Percentiles rank a stretch among this genome's conserved stretches.
Evolutionary conservation across 768 basidiomycete genomes (phyloP).

Genomic region (Lyophyllum shimeji): DNA sequence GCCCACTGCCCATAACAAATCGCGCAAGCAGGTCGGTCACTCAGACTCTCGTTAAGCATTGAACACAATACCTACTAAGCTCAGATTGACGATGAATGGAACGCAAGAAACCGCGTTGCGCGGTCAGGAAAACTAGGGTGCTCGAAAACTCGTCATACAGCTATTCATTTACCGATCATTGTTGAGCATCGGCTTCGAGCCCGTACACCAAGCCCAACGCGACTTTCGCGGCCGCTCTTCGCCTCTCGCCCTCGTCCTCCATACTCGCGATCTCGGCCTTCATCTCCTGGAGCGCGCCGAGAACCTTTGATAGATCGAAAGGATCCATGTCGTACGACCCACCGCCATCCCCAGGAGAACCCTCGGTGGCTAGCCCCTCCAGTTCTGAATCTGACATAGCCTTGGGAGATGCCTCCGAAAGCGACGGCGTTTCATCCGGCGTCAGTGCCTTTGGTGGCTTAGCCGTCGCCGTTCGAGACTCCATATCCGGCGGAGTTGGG

Average conservation of each 20-base stretch:
- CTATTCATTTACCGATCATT: neutral
- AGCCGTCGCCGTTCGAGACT: neutral
- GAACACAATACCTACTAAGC: too few species aligned
- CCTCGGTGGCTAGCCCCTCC: neutral
- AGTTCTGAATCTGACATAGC: slow-evolving; percentile 4
- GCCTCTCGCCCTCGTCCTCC: slow-evolving; percentile 57
- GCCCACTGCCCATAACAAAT: too few species aligned
- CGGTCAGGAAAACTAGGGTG: too few species aligned
- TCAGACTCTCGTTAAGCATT: too few species aligned
- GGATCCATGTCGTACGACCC: slow-evolving; percentile 35
- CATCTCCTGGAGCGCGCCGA: slow-evolving; percentile 64
- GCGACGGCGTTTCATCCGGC: neutral
- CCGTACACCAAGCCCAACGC: slow-evolving; percentile 76
- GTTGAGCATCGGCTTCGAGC: slow-evolving; percentile 33
- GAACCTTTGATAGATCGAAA: slow-evolving; percentile 64
- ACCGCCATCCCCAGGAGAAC: neutral
- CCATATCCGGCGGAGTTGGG: neutral
- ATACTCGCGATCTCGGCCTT: slow-evolving; percentile 75
- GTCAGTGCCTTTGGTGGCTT: neutral
- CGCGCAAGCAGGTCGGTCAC: neutral
- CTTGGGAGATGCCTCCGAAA: neutral
- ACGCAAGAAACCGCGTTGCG: neutral
- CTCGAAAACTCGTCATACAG: too few species aligned
- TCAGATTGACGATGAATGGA: neutral
- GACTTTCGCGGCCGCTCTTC: slow-evolving; percentile 68